phyloP scores from a whole-genome alignment of 805 yeast genomes.

The Torulaspora delbrueckii region DNA sequence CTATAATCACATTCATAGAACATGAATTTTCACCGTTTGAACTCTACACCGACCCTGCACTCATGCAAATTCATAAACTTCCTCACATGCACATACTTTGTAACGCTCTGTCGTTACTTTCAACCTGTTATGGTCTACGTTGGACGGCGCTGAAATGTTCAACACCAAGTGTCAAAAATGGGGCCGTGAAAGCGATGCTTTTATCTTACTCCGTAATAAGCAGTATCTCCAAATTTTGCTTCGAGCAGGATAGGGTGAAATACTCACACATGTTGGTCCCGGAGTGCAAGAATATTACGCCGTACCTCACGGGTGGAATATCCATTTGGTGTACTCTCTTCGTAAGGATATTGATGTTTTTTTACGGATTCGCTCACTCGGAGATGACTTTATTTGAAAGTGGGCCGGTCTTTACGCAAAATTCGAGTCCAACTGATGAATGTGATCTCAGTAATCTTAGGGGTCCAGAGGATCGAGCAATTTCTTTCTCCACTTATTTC shows the following conservation, averaged over 20 bases:
- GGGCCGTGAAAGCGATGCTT: slow-evolving; percentile 11
- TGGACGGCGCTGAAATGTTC: slow-evolving; percentile 6
- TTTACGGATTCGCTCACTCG: slow-evolving; percentile 14
- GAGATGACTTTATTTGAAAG: slow-evolving; percentile 16
- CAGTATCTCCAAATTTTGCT: slow-evolving; percentile 12
- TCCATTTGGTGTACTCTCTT: slow-evolving; percentile 6
- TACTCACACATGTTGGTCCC: slow-evolving; percentile 17
- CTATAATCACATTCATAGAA: slow-evolving; percentile 10
- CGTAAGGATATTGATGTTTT: slow-evolving; percentile 11
- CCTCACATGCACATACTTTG: slow-evolving; percentile 9
- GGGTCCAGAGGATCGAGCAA: slow-evolving; percentile 6
- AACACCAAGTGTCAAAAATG: slow-evolving; percentile 9
- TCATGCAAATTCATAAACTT: not conserved
- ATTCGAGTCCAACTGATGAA: not conserved
- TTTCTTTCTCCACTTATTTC: slow-evolving; percentile 11
- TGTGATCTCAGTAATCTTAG: slow-evolving; percentile 16
- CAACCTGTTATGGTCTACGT: slow-evolving; percentile 7
- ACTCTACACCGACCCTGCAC: slow-evolving; percentile 5
- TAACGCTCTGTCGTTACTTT: slow-evolving; percentile 7
- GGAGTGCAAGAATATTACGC: slow-evolving; percentile 14
- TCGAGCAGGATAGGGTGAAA: slow-evolving; percentile 18
- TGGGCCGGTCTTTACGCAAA: slow-evolving; percentile 7
- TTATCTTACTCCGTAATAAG: slow-evolving; percentile 17
- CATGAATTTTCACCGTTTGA: slow-evolving; percentile 11
- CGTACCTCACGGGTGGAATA: slow-evolving; percentile 16